Conservation (phyloP, 768 basidiomycete genomes). For the Macrolepiota albuminosa region DNA sequence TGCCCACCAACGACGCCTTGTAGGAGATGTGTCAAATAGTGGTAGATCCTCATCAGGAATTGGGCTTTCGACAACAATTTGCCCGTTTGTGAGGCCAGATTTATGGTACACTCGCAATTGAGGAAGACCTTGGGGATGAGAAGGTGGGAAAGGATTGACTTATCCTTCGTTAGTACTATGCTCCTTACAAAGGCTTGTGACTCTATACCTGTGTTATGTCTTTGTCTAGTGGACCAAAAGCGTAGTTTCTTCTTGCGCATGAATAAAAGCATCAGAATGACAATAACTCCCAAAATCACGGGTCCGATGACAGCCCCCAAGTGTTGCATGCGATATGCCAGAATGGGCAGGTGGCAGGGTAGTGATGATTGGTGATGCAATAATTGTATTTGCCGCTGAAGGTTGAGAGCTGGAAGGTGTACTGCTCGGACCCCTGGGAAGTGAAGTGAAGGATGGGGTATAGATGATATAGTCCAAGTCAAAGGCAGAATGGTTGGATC, state of each 20-base stretch:
- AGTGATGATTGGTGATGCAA: too few relatives aligned
- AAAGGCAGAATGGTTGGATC: too few relatives aligned
- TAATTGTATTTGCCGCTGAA: too few relatives aligned
- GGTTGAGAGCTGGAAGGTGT: too few relatives aligned
- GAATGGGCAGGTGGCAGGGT: not conserved
- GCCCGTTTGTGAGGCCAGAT: not conserved
- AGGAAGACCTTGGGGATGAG: not conserved
- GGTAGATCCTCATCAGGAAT: not conserved
- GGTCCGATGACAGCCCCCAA: not conserved
- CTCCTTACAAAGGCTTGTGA: not conserved
- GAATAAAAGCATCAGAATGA: not conserved
- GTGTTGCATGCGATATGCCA: not conserved
- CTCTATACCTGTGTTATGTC: not conserved
- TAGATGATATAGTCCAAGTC: too few relatives aligned
- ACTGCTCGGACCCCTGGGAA: not conserved
- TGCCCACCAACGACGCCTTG: not conserved
- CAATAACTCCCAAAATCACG: too few relatives aligned
- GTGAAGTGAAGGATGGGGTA: too few relatives aligned
- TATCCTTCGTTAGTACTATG: not conserved
- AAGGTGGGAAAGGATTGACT: not conserved
- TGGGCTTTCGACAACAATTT: not conserved
- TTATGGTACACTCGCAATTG: not conserved
- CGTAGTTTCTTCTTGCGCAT: not conserved
- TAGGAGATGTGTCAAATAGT: not conserved
- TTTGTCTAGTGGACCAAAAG: not conserved